Evolutionary conservation across 345 rosid genomes (phyloP).

Genomic region (Euphorbia peplus): DNA sequence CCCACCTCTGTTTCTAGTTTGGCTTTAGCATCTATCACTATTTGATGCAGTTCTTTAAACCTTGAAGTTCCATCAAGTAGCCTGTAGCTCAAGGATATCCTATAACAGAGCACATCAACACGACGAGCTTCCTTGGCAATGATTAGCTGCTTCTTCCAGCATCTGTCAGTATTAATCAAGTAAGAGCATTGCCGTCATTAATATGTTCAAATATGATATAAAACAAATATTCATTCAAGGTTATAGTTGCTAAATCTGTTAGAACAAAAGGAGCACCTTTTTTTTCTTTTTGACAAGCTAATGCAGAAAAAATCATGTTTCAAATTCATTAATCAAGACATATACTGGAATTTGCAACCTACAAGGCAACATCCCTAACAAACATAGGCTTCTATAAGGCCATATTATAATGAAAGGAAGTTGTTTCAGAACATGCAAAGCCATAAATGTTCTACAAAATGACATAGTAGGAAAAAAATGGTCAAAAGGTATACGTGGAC

Average conservation of each 20-base stretch:
- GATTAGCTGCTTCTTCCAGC: constrained; percentile 84
- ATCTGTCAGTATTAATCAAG: constrained; percentile 46
- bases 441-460: background rate
- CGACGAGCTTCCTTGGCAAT: constrained; percentile 90
- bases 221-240: constrained; percentile 6
- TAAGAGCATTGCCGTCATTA: constrained; percentile 22
- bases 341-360: background rate
- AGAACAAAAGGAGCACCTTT: constrained; percentile 3
- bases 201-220: constrained; percentile 4
- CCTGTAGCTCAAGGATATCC: constrained; percentile 78
- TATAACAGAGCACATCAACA: constrained; percentile 72
- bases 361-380: background rate
- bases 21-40: constrained; percentile 65
- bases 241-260: background rate
- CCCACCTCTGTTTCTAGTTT: constrained; percentile 85
- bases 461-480: background rate
- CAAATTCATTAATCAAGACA: background rate
- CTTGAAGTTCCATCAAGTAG: constrained; percentile 70
- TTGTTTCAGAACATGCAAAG: background rate
- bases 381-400: constrained; percentile 10
- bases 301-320: background rate
- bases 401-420: background rate
- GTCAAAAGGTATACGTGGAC: background rate
- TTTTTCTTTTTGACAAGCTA: background rate
- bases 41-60: constrained; percentile 64